phyloP scores from a whole-genome alignment of 257 asterid species.

The Verbena officinalis region DNA sequence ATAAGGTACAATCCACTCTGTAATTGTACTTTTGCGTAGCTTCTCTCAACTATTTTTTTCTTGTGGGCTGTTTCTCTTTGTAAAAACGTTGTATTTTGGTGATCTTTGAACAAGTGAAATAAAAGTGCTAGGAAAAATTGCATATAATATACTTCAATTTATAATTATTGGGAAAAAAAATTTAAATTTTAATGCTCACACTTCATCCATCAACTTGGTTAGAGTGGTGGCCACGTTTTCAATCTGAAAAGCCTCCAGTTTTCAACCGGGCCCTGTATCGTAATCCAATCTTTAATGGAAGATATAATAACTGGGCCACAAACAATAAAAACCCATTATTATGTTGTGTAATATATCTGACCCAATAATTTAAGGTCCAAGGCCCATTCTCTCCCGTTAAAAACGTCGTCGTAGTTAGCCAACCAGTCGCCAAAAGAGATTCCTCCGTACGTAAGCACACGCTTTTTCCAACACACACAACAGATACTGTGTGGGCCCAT shows the following conservation, averaged over 20 bases:
- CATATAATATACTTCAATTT: too few species aligned
- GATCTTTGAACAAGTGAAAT: too few species aligned
- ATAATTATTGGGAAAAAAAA: too few species aligned
- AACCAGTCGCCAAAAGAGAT: slow-evolving; percentile 40
- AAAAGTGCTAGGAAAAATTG: too few species aligned
- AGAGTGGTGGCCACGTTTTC: slow-evolving; percentile 24
- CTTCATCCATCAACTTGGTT: background rate
- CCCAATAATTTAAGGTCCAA: too few species aligned
- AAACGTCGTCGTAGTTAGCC: background rate
- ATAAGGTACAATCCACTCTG: slow-evolving; percentile 18
- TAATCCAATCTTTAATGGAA: background rate
- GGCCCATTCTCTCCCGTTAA: background rate
- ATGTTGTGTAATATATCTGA: too few species aligned
- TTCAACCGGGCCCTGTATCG: background rate
- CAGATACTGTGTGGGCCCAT: slow-evolving; percentile 47
- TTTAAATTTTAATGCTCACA: too few species aligned
- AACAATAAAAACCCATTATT: slow-evolving; percentile 16
- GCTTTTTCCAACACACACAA: slow-evolving; percentile 33
- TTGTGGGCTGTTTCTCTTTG: too few species aligned
- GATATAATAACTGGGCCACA: slow-evolving; percentile 25
- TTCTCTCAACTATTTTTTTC: too few species aligned
- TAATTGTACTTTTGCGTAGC: slow-evolving; percentile 10
- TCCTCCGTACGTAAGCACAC: slow-evolving; percentile 39
- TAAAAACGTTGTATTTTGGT: background rate
- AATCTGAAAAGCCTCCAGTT: background rate